Conservation (phyloP, 495 filamentous ascomycete genomes). For the Xylaria flabelliformis region DNA sequence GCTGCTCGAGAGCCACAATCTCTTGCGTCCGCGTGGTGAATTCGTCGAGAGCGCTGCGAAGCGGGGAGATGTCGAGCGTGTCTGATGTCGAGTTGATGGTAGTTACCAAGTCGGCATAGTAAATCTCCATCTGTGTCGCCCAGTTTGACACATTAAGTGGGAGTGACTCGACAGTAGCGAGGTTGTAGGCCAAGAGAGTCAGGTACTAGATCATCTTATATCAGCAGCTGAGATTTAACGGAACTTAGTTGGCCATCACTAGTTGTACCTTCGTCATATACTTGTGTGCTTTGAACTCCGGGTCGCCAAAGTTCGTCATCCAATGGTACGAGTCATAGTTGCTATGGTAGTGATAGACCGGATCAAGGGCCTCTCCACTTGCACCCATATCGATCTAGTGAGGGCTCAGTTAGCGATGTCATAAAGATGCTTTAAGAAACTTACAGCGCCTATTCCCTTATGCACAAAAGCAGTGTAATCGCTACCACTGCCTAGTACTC, state of each 20-base stretch:
- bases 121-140: slow-evolving; percentile 62
- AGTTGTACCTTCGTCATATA: slow-evolving; percentile 59
- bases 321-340: slow-evolving; percentile 88
- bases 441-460: slow-evolving; percentile 76
- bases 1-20: slow-evolving; percentile 60
- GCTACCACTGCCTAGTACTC: slow-evolving; percentile 76
- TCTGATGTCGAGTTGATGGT: slow-evolving; percentile 55
- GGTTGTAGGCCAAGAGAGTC: slow-evolving; percentile 73
- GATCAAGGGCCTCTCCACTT: slow-evolving; percentile 50
- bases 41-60: slow-evolving; percentile 47
- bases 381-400: slow-evolving; percentile 73
- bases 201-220: slow-evolving; percentile 57
- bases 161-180: slow-evolving; percentile 75
- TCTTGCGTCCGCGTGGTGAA: slow-evolving; percentile 61
- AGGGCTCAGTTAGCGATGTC: background rate
- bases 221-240: slow-evolving; percentile 3
- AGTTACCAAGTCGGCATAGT: slow-evolving; percentile 62
- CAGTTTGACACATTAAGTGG: slow-evolving; percentile 78
- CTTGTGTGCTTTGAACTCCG: slow-evolving; percentile 75
- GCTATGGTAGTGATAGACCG: slow-evolving; percentile 73
- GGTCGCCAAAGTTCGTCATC: slow-evolving; percentile 79
- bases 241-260: slow-evolving; percentile 23
- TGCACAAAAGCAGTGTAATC: slow-evolving; percentile 89
- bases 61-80: slow-evolving; percentile 43
- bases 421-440: slow-evolving; percentile 34